These are phyloP conservation scores for Trametes villosa DNA, from an alignment of 768 basidiomycete species.

Conservation along the genomic window DNA sequence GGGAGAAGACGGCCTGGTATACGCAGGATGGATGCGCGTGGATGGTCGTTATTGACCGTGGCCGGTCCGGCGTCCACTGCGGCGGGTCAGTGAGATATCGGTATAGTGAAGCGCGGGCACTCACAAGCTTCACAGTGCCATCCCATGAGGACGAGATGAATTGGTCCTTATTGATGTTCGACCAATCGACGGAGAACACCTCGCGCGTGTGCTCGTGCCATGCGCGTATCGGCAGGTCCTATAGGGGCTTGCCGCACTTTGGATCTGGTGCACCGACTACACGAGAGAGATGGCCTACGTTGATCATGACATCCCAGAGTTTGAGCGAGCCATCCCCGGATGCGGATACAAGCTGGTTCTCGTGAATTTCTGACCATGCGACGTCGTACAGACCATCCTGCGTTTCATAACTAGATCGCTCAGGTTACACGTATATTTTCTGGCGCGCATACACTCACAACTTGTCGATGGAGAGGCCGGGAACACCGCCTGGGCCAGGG, in stretches of 20 bases:
- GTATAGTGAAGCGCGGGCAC: constrained; percentile 33
- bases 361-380: constrained; percentile 94
- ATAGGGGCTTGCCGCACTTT: constrained; percentile 38
- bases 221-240: constrained; percentile 88
- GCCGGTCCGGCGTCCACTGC: constrained; percentile 88
- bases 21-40: constrained; percentile 85
- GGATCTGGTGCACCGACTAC: constrained; percentile 22
- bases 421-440: constrained; percentile 23
- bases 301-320: constrained; percentile 88
- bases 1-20: constrained; percentile 91
- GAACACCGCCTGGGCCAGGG: constrained; percentile 49
- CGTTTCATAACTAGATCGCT: constrained; percentile 81
- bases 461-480: constrained; percentile 62
- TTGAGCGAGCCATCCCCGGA: constrained; percentile 91
- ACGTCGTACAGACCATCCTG: constrained; percentile 90
- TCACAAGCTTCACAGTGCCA: constrained; percentile 82
- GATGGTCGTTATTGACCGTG: constrained; percentile 78
- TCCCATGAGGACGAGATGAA: constrained; percentile 94
- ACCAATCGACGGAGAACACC: constrained; percentile 95
- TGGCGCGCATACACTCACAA: constrained; percentile 51
- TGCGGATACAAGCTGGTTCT: constrained; percentile 88
- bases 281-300: constrained; percentile 50
- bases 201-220: constrained; percentile 97
- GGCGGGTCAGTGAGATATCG: constrained; percentile 9
- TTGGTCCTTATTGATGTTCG: constrained; percentile 86